Conservation (phyloP, 306 rosid species). For the Sechiopsis laciniata region DNA sequence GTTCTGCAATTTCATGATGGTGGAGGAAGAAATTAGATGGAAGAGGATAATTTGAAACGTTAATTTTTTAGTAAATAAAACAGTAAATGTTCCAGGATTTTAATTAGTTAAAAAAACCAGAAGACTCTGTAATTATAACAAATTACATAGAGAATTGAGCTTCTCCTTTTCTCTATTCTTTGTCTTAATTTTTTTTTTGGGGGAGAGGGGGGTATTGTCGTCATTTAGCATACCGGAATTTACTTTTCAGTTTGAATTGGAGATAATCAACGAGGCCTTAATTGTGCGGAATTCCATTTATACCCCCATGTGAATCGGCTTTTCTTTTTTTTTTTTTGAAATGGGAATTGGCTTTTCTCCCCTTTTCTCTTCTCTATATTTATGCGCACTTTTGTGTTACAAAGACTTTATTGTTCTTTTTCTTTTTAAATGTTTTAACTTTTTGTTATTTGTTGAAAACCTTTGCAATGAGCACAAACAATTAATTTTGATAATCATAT, state of each 20-base stretch:
- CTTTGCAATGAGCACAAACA: not conserved
- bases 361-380: not conserved
- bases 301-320: not conserved
- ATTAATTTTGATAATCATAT: not conserved
- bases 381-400: not conserved
- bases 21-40: too few species aligned
- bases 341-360: not conserved
- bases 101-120: not conserved
- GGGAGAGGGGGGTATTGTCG: constrained; percentile 34
- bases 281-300: not conserved
- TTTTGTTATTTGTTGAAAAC: constrained; percentile 7
- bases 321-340: too few species aligned
- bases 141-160: constrained; percentile 5
- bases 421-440: not conserved
- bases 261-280: constrained; percentile 7
- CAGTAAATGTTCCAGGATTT: too few species aligned
- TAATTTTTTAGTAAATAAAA: too few species aligned
- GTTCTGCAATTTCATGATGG: too few species aligned
- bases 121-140: not conserved
- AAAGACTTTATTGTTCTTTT: constrained; percentile 6
- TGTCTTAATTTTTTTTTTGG: constrained; percentile 4
- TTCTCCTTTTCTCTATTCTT: constrained; percentile 10
- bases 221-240: constrained; percentile 30
- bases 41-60: too few species aligned
- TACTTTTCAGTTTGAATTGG: constrained; percentile 19